Percentiles rank a stretch among this genome's conserved stretches.
phyloP scores from a whole-genome alignment of 1,284 basidiomycete genomes.

The Phellinidium pouzarii region DNA sequence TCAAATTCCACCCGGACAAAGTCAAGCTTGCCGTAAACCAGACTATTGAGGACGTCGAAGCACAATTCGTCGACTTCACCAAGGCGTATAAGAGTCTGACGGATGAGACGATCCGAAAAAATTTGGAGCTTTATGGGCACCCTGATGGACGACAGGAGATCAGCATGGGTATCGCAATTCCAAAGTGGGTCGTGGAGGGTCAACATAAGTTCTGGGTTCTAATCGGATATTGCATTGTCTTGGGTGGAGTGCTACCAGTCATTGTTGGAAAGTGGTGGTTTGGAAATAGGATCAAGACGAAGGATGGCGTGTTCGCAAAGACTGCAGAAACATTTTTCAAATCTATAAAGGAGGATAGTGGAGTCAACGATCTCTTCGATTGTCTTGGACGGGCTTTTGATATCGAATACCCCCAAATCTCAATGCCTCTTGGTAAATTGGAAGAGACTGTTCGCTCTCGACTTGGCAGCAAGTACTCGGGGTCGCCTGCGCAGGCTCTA shows the following conservation, averaged over 20 bases:
- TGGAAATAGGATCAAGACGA: conserved; percentile 83
- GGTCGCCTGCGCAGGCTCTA: conserved; percentile 61
- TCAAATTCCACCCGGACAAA: conserved; percentile 95
- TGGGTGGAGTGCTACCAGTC: conserved; percentile 82
- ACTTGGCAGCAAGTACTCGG: conserved; percentile 43
- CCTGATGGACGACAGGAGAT: conserved; percentile 96
- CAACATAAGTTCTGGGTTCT: conserved; percentile 92
- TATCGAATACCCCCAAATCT: conserved; percentile 40
- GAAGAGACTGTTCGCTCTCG: conserved; percentile 47
- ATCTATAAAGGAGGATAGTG: conserved; percentile 73
- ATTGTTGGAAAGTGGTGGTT: conserved; percentile 99
- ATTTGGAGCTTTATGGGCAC: conserved; percentile 89
- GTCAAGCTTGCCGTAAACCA: conserved; percentile 78
- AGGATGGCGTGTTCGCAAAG: conserved; percentile 82
- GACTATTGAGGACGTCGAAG: conserved; percentile 85
- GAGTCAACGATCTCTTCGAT: conserved; percentile 68
- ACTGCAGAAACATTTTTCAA: conserved; percentile 93
- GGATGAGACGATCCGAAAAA: conserved; percentile 89
- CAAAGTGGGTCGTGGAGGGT: conserved; percentile 89
- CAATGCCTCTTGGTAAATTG: conserved; percentile 42
- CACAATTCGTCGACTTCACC: conserved; percentile 88
- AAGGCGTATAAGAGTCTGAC: conserved; percentile 99
- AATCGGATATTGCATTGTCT: conserved; percentile 78
- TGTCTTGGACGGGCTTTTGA: conserved; percentile 72
- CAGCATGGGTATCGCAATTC: conserved; percentile 93